Evolutionary conservation across 352 stramenopile species (phyloP).

Genomic region (Pythium scleroteichum): DNA sequence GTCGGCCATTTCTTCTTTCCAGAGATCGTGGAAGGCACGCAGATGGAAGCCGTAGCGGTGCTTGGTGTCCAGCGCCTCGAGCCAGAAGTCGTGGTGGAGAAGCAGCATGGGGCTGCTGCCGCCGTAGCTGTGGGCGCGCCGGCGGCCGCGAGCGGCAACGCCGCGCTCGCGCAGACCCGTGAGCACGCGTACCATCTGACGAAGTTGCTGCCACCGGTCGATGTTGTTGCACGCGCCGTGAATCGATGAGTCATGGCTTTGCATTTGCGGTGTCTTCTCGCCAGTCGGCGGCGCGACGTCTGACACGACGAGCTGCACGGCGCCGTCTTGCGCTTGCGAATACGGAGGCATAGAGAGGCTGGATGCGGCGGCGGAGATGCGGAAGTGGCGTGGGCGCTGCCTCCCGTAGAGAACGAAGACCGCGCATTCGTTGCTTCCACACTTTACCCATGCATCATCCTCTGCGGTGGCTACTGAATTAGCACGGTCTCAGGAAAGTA

Average conservation of each 20-base stretch:
- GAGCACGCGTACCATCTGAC: conserved; percentile 19
- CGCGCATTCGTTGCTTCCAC: no score
- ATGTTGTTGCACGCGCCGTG: conserved; percentile 6
- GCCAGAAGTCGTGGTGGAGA: conserved; percentile 74
- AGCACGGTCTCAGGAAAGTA: not conserved
- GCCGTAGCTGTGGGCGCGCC: not conserved
- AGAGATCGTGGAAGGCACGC: conserved; percentile 62
- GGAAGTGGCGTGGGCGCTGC: not conserved
- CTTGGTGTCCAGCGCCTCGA: conserved; percentile 68
- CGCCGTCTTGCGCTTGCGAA: conserved; percentile 13
- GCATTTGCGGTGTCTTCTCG: conserved; percentile 6
- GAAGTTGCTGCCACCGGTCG: conserved; percentile 26
- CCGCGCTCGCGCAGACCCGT: conserved; percentile 1
- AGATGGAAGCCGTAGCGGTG: conserved; percentile 77
- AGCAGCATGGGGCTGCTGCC: conserved; percentile 26
- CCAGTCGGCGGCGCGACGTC: not conserved
- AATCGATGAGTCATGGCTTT: conserved; percentile 5
- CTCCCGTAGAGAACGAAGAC: no score
- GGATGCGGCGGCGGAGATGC: no score
- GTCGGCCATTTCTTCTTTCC: conserved; percentile 49
- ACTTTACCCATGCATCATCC: no score
- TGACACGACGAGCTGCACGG: not conserved
- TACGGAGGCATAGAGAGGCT: conserved; percentile 9
- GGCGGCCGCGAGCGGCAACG: not conserved
- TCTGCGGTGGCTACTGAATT: conserved; percentile 3